Evolutionary conservation across 176 grass and related monocot genomes (phyloP).

Genomic region (Carex cristatella): DNA sequence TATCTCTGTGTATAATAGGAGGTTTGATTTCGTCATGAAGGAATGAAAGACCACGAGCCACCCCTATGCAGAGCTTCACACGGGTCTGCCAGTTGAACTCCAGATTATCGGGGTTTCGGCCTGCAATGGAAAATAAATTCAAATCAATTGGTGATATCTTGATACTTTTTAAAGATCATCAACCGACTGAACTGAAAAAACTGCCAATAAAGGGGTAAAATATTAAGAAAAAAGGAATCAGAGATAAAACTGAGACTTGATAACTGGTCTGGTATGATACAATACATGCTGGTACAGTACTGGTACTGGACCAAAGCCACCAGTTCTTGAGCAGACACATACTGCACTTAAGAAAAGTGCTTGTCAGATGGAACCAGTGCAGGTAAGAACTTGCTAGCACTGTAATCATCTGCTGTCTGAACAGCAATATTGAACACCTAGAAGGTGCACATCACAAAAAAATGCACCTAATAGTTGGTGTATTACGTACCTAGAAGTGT

Average conservation of each 20-base stretch:
- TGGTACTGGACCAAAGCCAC: background rate
- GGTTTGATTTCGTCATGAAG: conserved; percentile 68
- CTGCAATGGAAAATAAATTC: conserved; percentile 2
- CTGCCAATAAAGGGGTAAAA: background rate
- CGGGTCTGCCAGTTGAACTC: conserved; percentile 63
- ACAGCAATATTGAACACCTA: background rate
- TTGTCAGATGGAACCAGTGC: background rate
- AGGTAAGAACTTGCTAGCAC: background rate
- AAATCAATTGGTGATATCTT: background rate
- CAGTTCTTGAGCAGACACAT: background rate
- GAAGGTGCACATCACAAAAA: background rate
- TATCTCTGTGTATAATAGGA: conserved; percentile 78
- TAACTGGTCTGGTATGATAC: background rate
- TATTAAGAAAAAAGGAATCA: background rate
- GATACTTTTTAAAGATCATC: background rate
- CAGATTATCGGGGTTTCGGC: conserved; percentile 43
- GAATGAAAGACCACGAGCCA: conserved; percentile 65
- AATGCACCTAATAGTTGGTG: background rate
- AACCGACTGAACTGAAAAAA: background rate
- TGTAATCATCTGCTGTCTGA: background rate
- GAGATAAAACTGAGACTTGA: background rate
- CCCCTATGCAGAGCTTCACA: conserved; percentile 62
- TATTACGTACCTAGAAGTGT: conserved; percentile 57
- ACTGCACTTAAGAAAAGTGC: background rate
- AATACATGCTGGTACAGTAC: background rate